Conservation (phyloP, 352 stramenopile species). For the Peronospora belbahrii region DNA sequence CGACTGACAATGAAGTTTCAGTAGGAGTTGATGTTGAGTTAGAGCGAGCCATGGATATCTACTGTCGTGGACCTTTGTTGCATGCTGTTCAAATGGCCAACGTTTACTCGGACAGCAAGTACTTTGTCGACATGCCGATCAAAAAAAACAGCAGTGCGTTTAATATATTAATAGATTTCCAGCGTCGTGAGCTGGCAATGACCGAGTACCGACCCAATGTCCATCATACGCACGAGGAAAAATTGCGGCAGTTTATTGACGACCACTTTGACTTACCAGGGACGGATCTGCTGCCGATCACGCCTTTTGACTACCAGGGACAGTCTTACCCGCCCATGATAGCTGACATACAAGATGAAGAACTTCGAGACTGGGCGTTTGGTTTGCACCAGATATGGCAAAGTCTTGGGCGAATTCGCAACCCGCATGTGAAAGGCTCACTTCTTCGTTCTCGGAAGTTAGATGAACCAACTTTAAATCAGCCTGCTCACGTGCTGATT, state of each 20-base stretch:
- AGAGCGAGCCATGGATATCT: slow-evolving; percentile 65
- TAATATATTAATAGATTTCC: slow-evolving; percentile 65
- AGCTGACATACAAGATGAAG: slow-evolving; percentile 36
- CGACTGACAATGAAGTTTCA: slow-evolving; percentile 11
- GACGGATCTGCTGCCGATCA: slow-evolving; percentile 63
- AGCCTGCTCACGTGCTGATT: slow-evolving; percentile 61
- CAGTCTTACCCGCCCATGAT: slow-evolving; percentile 45
- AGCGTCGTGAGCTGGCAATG: slow-evolving; percentile 41
- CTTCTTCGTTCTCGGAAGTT: slow-evolving; percentile 41
- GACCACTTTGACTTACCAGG: slow-evolving; percentile 79
- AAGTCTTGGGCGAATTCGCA: slow-evolving; percentile 51
- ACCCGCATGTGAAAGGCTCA: slow-evolving; percentile 44
- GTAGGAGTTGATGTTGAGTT: slow-evolving; percentile 36
- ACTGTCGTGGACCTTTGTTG: slow-evolving; percentile 57
- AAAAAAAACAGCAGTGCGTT: slow-evolving; percentile 66
- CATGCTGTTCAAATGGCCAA: slow-evolving; percentile 62
- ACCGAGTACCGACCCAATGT: slow-evolving; percentile 35
- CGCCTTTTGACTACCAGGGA: slow-evolving; percentile 61
- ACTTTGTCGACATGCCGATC: slow-evolving; percentile 92
- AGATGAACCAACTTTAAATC: slow-evolving; percentile 23
- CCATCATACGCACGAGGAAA: slow-evolving; percentile 22
- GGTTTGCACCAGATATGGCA: slow-evolving; percentile 71
- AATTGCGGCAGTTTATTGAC: slow-evolving; percentile 60
- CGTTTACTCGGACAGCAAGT: slow-evolving; percentile 87
- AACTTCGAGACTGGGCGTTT: slow-evolving; percentile 57